phyloP scores from a whole-genome alignment of 164 flowering plant species.

The Chimonanthus praecox region DNA sequence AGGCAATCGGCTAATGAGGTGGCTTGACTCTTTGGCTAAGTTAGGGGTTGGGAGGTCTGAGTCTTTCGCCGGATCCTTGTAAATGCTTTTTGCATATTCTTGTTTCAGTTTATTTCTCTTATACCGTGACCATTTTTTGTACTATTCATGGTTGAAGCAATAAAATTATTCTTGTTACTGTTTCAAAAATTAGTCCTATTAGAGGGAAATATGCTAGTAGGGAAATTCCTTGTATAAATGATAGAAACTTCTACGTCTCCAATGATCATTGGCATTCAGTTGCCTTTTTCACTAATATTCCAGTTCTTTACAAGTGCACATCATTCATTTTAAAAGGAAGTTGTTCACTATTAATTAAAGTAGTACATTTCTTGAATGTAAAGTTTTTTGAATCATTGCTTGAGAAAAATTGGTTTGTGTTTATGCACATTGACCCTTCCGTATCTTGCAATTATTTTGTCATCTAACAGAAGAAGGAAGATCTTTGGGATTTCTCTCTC shows the following conservation, averaged over 20 bases:
- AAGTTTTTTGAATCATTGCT: not conserved
- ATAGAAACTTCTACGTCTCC: not conserved
- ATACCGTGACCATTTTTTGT: too few relatives aligned
- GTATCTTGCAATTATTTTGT: constrained; percentile 12
- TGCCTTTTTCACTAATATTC: not conserved
- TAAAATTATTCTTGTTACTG: too few relatives aligned
- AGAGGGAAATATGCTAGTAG: not conserved
- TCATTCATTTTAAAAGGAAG: not conserved
- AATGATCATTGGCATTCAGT: not conserved
- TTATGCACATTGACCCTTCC: not conserved
- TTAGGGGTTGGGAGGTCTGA: too few relatives aligned
- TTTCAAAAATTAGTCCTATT: too few relatives aligned
- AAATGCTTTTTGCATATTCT: too few relatives aligned
- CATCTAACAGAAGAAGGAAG: constrained; percentile 41
- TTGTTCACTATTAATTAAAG: not conserved
- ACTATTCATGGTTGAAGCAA: too few relatives aligned
- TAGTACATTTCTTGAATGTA: not conserved
- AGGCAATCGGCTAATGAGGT: too few relatives aligned
- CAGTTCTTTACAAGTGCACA: not conserved
- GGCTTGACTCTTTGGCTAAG: too few relatives aligned
- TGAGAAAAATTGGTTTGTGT: not conserved
- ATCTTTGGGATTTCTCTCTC: constrained; percentile 83
- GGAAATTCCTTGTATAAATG: not conserved
- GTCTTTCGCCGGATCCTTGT: too few relatives aligned
- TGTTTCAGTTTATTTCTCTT: too few relatives aligned